A percentile compares a stretch with the other conserved stretches of the same genome.
These are phyloP conservation scores for Chiua virens DNA, from an alignment of 768 basidiomycete species.

Conservation along the genomic window DNA sequence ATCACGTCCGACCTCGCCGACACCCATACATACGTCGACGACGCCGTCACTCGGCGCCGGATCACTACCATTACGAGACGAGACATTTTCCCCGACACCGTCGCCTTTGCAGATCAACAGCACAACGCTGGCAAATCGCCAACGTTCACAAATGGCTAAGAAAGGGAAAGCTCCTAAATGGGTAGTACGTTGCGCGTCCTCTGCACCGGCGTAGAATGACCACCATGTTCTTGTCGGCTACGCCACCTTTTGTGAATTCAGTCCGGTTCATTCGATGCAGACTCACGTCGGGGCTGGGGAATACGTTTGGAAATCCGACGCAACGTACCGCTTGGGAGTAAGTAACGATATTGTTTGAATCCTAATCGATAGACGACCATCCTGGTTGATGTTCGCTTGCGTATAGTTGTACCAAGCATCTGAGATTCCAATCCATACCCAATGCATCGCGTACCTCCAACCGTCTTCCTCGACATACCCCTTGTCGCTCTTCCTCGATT, in stretches of 20 bases:
- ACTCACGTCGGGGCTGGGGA: neutral
- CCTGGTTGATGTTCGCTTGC: neutral
- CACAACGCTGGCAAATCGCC: conserved; percentile 1
- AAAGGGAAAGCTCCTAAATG: conserved; percentile 6
- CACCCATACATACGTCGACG: conserved; percentile 6
- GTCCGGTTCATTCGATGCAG: conserved; percentile 9
- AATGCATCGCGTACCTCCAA: conserved; percentile 12
- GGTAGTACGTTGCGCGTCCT: conserved; percentile 8
- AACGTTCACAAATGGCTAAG: conserved; percentile 14
- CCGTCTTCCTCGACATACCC: conserved; percentile 1
- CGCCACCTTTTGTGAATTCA: neutral
- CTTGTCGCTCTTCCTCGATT: conserved; percentile 10
- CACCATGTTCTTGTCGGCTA: neutral
- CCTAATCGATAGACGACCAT: neutral
- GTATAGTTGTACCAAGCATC: conserved; percentile 8
- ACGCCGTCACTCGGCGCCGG: conserved; percentile 2
- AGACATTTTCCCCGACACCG: conserved; percentile 13
- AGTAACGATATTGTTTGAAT: neutral
- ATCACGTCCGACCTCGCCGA: conserved; percentile 10
- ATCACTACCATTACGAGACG: conserved; percentile 6
- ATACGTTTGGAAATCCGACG: conserved; percentile 15
- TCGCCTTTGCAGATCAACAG: conserved; percentile 7
- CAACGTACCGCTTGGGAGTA: conserved; percentile 9
- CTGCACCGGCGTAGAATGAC: too few relatives aligned
- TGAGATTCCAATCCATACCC: neutral